Evolutionary conservation across 2,329 filamentous ascomycete species (phyloP), one percentile per base, ranked within the genome.

Genomic region (Aspergillus udagawae): DNA sequence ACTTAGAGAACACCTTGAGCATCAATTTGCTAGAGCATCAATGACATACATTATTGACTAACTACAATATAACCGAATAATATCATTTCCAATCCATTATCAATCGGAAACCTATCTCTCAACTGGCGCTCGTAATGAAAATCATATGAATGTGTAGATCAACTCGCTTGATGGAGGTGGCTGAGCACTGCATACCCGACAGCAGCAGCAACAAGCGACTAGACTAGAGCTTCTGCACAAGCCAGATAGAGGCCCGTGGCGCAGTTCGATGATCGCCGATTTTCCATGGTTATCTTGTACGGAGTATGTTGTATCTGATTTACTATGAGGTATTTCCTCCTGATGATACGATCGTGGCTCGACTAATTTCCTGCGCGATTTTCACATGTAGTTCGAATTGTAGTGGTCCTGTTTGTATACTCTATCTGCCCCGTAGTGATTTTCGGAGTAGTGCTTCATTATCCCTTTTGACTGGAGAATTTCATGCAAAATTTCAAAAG

Each of bases 101-200:
- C 29, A 49, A 47, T 44, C 32, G 38, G 8, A n/a, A 32, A 7
- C 1, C 41, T n/a, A 42, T 44, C 41, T 17, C 17, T 6, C 32
- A 3, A 10, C 7, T 44, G 3, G 3, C 10, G 41, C 7, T 9
- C n/a, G n/a, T 4, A 44, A 44, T 44, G 28, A 42, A 51, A 54
- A 54, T 57, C 55, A 57, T 51, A 51, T 51, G 55, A 29, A 54
- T 21, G 20, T 44, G 41, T 44, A 20, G 41, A 44, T 44, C 41
- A 28, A n/a, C n/a, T 12, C 21, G 44, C 29, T 47, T 23, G 25
- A 41, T 53, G 54, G 51, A 59, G 51, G 58, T 60, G 58, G 58
- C 58, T 60, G 57, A 60, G 57, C 54, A 55, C 50, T 47, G 44
- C 44, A 47, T 14, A 12, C 6, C 42, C 21, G 17, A 1, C 41